phyloP scores from a whole-genome alignment of 2,329 filamentous ascomycete species.

The Talaromyces sp. region DNA sequence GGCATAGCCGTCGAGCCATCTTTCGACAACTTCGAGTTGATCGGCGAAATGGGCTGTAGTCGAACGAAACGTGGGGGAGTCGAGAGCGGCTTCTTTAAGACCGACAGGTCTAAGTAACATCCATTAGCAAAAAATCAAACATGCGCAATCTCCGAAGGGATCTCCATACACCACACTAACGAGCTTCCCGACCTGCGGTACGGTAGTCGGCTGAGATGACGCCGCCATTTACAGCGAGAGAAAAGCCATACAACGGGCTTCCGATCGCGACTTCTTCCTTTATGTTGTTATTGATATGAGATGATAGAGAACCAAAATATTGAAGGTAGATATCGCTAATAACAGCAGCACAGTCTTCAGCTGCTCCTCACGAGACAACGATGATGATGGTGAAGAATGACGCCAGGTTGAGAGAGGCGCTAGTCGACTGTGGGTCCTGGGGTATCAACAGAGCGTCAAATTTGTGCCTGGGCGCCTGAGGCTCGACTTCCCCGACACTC shows the following conservation, averaged over 20 bases:
- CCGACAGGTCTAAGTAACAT: constrained; percentile 64
- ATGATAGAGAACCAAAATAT: not conserved
- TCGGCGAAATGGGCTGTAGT: constrained; percentile 83
- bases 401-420: not conserved
- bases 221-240: constrained; percentile 28
- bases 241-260: constrained; percentile 12
- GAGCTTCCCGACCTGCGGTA: constrained; percentile 44
- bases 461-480: constrained; percentile 9
- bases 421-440: constrained; percentile 11
- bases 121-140: not conserved
- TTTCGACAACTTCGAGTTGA: constrained; percentile 85
- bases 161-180: constrained; percentile 45
- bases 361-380: not conserved
- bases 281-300: not conserved
- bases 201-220: constrained; percentile 34
- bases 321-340: not conserved
- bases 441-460: not conserved
- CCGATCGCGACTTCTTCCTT: not conserved
- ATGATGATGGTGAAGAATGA: constrained; percentile 3
- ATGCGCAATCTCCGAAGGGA: not conserved
- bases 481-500: not conserved
- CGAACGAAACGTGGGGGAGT: constrained; percentile 92
- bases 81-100: constrained; percentile 90
- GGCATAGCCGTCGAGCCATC: constrained; percentile 78
- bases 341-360: not conserved